Evolutionary conservation across 2,329 filamentous ascomycete species (phyloP), one percentile per base, ranked within the genome.

Genomic region (Xylaria sp.): DNA sequence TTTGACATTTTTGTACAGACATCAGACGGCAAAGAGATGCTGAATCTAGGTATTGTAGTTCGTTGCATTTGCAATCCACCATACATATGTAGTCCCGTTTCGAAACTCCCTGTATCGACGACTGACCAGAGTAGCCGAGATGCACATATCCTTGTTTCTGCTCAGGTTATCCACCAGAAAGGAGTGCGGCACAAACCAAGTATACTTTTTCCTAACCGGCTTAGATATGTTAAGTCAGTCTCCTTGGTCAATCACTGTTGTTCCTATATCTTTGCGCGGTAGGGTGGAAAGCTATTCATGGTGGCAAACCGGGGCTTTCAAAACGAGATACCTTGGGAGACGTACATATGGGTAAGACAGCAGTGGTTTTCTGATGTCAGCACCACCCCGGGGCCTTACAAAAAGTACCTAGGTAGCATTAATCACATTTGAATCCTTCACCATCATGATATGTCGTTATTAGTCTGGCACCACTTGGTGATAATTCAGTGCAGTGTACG

Each of bases 101-200:
- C 39, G 27, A n/a, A 44, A 57, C 31, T 57, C 25, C 15, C 25
- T 22, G 39, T 38, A 38, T 27, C 33, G 20, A 25, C 33, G 51
- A 38, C 51, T 54, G 38, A 39, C 51, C 9, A 54, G 33, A 54
- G 31, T 20, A 45, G 39, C 39, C 39, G 39, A 57, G 54, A 44
- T 31, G 25, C 33, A 11, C 3, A 13, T 45, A 3, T 33, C 54
- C 54, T 29, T 57, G 54, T 31, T 22, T 38, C 33, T 39, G n/a
- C 20, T 54, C 33, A 39, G 33, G 33, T 39, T 54, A 17, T n/a
- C 13, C 33, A 31, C 29, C 10, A 10, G 29, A 53, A 3, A 3
- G 3, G 20, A 29, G 36, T 33, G 25, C 31, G 22, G 53, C 53
- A 15, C 20, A 54, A 17, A 25, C 13, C 22, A 13, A 17, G 25